A percentile compares a stretch with the other conserved stretches of the same genome.
Evolutionary conservation across 352 stramenopile genomes (phyloP).

Genomic region (Phytophthora sp.): DNA sequence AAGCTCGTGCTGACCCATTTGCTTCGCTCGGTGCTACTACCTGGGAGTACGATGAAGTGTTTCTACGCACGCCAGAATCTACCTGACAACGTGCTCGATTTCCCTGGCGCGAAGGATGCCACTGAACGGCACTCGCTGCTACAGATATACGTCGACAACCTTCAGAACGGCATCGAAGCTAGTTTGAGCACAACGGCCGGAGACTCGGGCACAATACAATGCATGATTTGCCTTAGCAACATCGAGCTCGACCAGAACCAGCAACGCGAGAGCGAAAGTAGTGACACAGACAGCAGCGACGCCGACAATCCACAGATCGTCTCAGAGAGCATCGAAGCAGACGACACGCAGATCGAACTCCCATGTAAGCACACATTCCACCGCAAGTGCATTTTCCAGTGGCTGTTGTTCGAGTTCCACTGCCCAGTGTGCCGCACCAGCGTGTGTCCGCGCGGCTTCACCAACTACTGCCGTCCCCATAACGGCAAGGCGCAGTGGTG

Average conservation of each 20-base stretch:
- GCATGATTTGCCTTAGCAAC: constrained; percentile 46
- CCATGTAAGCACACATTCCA: constrained; percentile 69
- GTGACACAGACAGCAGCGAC: background rate
- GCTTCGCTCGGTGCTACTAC: constrained; percentile 54
- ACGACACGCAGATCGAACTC: constrained; percentile 33
- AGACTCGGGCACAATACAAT: constrained; percentile 22
- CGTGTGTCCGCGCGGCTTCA: constrained; percentile 45
- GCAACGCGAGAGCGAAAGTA: background rate
- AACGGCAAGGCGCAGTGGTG: constrained; percentile 51
- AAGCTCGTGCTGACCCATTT: constrained; percentile 59
- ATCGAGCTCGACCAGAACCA: constrained; percentile 11
- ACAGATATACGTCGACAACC: constrained; percentile 63
- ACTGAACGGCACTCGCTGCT: constrained; percentile 55
- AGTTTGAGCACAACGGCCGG: constrained; percentile 7
- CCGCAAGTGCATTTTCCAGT: constrained; percentile 68
- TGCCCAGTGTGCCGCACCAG: constrained; percentile 60
- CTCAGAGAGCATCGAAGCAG: background rate
- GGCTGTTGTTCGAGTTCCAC: constrained; percentile 65
- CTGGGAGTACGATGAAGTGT: constrained; percentile 67
- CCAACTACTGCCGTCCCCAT: constrained; percentile 55
- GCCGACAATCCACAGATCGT: background rate
- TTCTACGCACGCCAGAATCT: constrained; percentile 43
- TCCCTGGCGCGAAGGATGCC: constrained; percentile 48
- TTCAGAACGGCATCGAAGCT: background rate
- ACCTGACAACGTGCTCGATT: constrained; percentile 51